These are phyloP conservation scores for Trichoderma sp. DNA, from an alignment of 2,329 filamentous ascomycete species.

Conservation along the genomic window DNA sequence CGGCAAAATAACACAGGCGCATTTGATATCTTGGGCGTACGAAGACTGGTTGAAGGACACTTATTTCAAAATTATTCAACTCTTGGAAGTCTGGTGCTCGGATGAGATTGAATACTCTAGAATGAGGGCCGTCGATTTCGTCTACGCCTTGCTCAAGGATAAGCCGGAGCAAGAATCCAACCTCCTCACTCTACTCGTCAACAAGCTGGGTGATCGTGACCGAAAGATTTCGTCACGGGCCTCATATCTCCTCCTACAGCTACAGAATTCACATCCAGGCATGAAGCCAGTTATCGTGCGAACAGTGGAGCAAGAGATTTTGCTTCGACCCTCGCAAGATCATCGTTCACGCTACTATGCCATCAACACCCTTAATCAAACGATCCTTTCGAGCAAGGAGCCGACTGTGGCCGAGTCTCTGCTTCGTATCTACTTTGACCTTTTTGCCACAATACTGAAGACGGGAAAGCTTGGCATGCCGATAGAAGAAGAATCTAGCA, in stretches of 20 bases:
- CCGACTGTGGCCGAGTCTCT: conserved; percentile 75
- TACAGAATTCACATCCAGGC: conserved; percentile 81
- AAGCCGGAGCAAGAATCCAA: conserved; percentile 98
- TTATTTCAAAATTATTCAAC: conserved; percentile 90
- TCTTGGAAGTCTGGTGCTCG: conserved; percentile 87
- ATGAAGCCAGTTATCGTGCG: conserved; percentile 91
- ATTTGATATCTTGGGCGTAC: conserved; percentile 84
- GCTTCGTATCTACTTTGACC: conserved; percentile 84
- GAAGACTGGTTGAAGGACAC: conserved; percentile 94
- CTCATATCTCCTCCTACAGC: conserved; percentile 88
- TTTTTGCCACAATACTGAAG: conserved; percentile 82
- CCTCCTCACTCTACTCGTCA: conserved; percentile 82
- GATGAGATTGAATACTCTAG: conserved; percentile 95
- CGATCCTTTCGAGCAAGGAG: conserved; percentile 82
- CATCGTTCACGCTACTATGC: conserved; percentile 91
- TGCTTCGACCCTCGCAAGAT: conserved; percentile 84
- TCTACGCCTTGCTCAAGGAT: conserved; percentile 86
- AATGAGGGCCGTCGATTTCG: conserved; percentile 81
- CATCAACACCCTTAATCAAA: conserved; percentile 95
- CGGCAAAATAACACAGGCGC: conserved; percentile 66
- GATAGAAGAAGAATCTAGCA: conserved; percentile 45
- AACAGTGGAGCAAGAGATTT: conserved; percentile 79
- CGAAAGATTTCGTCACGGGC: conserved; percentile 93
- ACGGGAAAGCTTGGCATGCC: conserved; percentile 39
- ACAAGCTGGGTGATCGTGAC: conserved; percentile 93